These are phyloP conservation scores for Coelastrella sp. DNA, from an alignment of 139 green algal species.

Conservation along the genomic window DNA sequence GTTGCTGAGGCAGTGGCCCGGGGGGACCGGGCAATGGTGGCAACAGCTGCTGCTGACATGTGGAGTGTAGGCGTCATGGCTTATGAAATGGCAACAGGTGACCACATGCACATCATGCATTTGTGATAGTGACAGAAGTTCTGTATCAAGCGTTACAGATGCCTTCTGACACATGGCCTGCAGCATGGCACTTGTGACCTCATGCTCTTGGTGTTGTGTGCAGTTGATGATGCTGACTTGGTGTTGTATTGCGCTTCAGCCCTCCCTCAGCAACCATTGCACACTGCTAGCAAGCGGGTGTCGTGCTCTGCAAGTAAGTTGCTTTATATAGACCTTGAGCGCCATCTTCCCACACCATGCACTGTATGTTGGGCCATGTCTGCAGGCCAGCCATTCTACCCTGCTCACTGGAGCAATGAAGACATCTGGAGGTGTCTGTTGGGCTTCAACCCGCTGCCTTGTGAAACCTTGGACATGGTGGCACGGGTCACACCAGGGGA, in stretches of 20 bases:
- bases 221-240: too few relatives aligned
- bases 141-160: too few relatives aligned
- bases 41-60: background rate
- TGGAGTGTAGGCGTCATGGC: conserved; percentile 7
- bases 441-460: background rate
- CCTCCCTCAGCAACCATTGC: too few relatives aligned
- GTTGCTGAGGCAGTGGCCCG: background rate
- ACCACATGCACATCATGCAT: background rate
- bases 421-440: conserved; percentile 16
- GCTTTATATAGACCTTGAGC: too few relatives aligned
- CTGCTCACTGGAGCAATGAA: conserved; percentile 3
- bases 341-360: too few relatives aligned
- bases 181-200: background rate
- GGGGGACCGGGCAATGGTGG: conserved; percentile 19
- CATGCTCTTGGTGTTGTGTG: background rate
- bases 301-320: background rate
- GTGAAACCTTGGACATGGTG: background rate
- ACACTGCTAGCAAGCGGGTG: background rate
- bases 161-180: too few relatives aligned
- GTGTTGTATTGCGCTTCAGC: too few relatives aligned
- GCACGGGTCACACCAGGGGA: background rate
- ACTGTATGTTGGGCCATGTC: background rate
- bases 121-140: background rate
- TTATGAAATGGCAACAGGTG: conserved; percentile 15
- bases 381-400: conserved; percentile 18